phyloP scores from a whole-genome alignment of 169 alveolate genomes.

The Plasmodium gaboni region DNA sequence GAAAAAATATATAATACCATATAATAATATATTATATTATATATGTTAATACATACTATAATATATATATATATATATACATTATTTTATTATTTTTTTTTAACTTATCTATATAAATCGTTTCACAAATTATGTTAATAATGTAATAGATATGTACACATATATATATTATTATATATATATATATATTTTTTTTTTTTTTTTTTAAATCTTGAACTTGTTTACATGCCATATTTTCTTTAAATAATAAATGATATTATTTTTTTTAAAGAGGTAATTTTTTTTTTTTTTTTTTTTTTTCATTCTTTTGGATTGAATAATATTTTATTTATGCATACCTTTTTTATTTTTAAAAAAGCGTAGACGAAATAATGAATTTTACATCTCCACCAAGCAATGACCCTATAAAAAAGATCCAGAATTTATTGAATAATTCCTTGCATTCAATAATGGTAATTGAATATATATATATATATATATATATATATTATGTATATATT shows the following conservation, averaged over 20 bases:
- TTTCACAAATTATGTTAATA: too few relatives aligned
- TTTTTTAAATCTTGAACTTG: background rate
- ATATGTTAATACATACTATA: too few relatives aligned
- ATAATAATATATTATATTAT: too few relatives aligned
- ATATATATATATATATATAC: too few relatives aligned
- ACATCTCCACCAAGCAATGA: slow-evolving; percentile 53
- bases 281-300: background rate
- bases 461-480: background rate
- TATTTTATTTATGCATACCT: background rate
- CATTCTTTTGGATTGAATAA: background rate
- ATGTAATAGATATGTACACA: too few relatives aligned
- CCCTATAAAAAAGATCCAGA: slow-evolving; percentile 64
- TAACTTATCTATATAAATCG: too few relatives aligned
- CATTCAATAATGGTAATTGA: slow-evolving; percentile 37
- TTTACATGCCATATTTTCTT: too few relatives aligned
- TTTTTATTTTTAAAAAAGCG: background rate
- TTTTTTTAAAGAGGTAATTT: background rate
- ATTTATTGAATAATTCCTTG: slow-evolving; percentile 51
- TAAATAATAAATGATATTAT: too few relatives aligned
- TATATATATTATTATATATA: background rate
- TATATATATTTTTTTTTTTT: background rate
- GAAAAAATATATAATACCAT: too few relatives aligned
- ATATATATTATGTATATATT: background rate
- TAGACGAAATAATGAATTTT: slow-evolving; percentile 57
- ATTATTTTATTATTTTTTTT: too few relatives aligned